Evolutionary conservation across 2,329 filamentous ascomycete genomes (phyloP).

Genomic region (Penicillium sp.): DNA sequence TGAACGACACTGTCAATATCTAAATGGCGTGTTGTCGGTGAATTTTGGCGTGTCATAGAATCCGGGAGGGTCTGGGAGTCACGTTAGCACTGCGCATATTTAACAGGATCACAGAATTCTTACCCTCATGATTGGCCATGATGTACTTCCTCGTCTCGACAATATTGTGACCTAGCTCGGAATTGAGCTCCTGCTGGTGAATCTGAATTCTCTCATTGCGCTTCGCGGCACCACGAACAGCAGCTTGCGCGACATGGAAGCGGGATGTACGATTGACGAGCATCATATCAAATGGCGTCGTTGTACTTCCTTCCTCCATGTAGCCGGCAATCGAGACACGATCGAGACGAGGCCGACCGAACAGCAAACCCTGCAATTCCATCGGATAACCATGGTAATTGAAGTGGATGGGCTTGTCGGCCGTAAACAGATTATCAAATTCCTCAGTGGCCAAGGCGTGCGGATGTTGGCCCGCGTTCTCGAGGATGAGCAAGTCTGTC

Average conservation of each 20-base stretch:
- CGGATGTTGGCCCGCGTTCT: conserved; percentile 62
- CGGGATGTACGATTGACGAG: conserved; percentile 65
- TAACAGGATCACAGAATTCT: conserved; percentile 30
- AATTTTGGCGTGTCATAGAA: conserved; percentile 51
- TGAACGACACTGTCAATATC: not conserved
- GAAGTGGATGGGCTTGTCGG: conserved; percentile 63
- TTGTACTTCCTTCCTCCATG: conserved; percentile 69
- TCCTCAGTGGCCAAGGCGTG: conserved; percentile 60
- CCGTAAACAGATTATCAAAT: conserved; percentile 65
- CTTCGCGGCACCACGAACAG: conserved; percentile 57
- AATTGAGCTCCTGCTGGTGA: conserved; percentile 54
- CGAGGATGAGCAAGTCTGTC: conserved; percentile 69
- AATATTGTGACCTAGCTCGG: conserved; percentile 58
- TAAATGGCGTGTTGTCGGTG: not conserved
- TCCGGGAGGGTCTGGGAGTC: conserved; percentile 55
- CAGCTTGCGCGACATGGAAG: conserved; percentile 64
- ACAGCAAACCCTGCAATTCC: conserved; percentile 67
- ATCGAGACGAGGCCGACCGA: conserved; percentile 60
- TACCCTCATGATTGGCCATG: conserved; percentile 58
- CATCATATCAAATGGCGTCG: conserved; percentile 75
- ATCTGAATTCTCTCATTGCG: conserved; percentile 57
- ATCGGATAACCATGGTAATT: conserved; percentile 71
- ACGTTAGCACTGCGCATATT: conserved; percentile 9
- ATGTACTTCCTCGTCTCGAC: conserved; percentile 61
- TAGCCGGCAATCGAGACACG: conserved; percentile 65